Conservation (phyloP, 139 green algal species). For the Coelastrella sp. region DNA sequence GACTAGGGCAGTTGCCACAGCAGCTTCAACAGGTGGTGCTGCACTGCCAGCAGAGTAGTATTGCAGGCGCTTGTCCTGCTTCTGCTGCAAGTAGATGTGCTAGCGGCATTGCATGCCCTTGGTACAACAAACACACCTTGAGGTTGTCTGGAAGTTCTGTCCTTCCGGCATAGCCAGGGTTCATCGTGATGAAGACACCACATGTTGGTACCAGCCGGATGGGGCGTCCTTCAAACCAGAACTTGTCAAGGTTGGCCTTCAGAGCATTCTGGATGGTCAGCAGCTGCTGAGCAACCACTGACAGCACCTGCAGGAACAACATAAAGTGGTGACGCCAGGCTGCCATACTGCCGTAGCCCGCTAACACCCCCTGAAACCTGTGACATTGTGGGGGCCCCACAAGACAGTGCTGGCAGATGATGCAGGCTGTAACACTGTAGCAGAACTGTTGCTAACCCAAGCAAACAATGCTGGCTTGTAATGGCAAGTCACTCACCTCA, state of each 20-base stretch:
- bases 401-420: no score
- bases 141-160: constrained; percentile 91
- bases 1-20: no score
- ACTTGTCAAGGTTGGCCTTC: constrained; percentile 75
- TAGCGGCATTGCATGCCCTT: no score
- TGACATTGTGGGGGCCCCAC: no score
- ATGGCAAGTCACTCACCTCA: constrained; percentile 64
- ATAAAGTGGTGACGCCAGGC: neutral
- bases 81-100: no score
- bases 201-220: constrained; percentile 85
- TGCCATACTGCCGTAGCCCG: neutral
- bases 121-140: constrained; percentile 60
- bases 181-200: constrained; percentile 94
- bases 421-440: no score
- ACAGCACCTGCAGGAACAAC: constrained; percentile 73
- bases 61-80: no score
- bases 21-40: no score
- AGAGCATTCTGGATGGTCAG: constrained; percentile 88
- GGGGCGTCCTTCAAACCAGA: constrained; percentile 90
- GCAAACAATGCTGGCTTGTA: neutral
- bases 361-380: neutral
- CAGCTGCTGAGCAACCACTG: constrained; percentile 91
- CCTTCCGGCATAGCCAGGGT: constrained; percentile 89
- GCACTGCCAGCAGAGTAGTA: no score
- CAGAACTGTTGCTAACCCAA: no score